These are phyloP conservation scores for Neurospora sp. DNA, from an alignment of 495 filamentous ascomycete genomes.

Conservation along the genomic window DNA sequence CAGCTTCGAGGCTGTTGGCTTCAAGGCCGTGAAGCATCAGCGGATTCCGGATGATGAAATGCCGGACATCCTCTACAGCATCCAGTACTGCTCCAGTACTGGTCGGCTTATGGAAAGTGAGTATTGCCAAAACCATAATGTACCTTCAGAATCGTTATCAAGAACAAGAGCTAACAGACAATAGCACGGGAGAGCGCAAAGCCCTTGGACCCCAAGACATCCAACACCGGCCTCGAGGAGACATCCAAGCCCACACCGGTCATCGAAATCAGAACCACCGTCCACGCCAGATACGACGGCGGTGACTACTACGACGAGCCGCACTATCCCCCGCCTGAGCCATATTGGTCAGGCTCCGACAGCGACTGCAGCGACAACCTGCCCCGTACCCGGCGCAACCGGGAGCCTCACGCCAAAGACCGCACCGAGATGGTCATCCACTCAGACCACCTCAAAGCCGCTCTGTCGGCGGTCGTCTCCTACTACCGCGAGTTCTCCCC, in stretches of 20 bases:
- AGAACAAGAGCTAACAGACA: neutral
- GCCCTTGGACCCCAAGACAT: slow-evolving; percentile 14
- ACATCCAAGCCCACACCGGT: neutral
- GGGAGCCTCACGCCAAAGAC: slow-evolving; percentile 9
- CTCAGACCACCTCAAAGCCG: slow-evolving; percentile 28
- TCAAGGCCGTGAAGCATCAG: slow-evolving; percentile 1
- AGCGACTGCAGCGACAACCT: neutral
- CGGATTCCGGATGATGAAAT: slow-evolving; percentile 17
- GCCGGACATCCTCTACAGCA: slow-evolving; percentile 23
- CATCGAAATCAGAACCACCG: neutral
- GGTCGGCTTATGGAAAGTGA: slow-evolving; percentile 21
- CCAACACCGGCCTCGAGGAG: neutral
- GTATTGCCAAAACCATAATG: neutral
- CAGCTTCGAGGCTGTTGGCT: slow-evolving; percentile 20
- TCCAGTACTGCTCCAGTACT: slow-evolving; percentile 13
- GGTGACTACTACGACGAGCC: neutral
- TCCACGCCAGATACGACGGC: neutral
- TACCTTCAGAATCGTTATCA: neutral
- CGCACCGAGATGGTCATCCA: slow-evolving; percentile 26
- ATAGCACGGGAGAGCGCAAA: slow-evolving; percentile 19
- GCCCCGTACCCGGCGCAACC: neutral
- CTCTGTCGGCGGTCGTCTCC: slow-evolving; percentile 25
- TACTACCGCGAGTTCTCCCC: slow-evolving; percentile 35
- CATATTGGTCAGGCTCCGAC: neutral
- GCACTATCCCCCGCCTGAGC: neutral